These are phyloP conservation scores for Carex parvula DNA, from an alignment of 176 grass and related monocot species.

Conservation along the genomic window DNA sequence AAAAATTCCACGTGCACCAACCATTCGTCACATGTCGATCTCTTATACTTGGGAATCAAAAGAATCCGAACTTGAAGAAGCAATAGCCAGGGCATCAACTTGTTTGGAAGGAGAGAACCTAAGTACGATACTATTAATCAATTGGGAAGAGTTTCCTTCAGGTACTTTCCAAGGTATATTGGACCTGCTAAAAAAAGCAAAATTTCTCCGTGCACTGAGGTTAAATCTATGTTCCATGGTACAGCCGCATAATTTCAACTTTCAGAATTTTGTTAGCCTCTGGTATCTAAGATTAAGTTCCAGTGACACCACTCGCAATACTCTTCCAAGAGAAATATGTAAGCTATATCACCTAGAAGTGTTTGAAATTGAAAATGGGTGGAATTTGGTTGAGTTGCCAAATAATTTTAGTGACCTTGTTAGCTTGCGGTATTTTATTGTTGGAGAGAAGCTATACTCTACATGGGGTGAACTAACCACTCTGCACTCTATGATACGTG, in stretches of 20 bases:
- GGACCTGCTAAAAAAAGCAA: neutral
- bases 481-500: neutral
- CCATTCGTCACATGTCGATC: constrained; percentile 26
- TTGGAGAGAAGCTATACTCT: too few species aligned
- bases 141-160: neutral
- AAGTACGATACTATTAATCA: constrained; percentile 23
- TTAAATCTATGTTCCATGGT: too few species aligned
- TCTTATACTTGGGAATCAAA: neutral
- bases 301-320: too few species aligned
- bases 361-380: neutral
- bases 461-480: too few species aligned
- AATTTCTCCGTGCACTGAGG: neutral
- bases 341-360: constrained; percentile 38
- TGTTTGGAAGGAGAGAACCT: neutral
- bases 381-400: neutral
- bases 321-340: neutral
- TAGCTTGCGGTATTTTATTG: constrained; percentile 9
- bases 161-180: neutral
- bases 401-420: neutral
- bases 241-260: too few species aligned
- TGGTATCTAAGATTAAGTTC: constrained; percentile 4
- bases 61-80: neutral
- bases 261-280: constrained; percentile 5
- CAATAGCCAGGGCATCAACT: neutral
- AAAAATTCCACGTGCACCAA: neutral